phyloP scores from a whole-genome alignment of 1,284 basidiomycete genomes.

The Mrakiaceae sp. region DNA sequence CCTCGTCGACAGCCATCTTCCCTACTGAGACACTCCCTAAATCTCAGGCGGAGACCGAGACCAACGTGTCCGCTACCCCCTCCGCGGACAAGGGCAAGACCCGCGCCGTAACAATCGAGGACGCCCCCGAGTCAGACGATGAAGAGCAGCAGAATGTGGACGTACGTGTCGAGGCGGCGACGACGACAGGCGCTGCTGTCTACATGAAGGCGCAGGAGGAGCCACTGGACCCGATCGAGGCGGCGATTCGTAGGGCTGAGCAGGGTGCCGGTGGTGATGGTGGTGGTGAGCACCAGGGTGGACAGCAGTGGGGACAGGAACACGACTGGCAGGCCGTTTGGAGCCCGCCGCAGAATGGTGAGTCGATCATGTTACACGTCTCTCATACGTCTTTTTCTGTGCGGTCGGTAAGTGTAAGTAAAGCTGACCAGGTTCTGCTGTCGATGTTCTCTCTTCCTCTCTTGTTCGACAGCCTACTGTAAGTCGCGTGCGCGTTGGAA shows the following conservation, averaged over 20 bases:
- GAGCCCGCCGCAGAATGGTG: slow-evolving; percentile 11
- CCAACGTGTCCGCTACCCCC: no score
- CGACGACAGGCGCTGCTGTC: not conserved
- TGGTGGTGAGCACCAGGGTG: no score
- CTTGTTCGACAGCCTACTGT: not conserved
- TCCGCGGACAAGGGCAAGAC: not conserved
- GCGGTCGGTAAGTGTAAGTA: not conserved
- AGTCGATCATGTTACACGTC: not conserved
- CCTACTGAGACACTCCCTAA: no score
- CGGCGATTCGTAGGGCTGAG: not conserved
- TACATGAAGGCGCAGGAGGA: not conserved
- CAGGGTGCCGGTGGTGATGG: no score
- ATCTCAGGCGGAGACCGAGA: no score
- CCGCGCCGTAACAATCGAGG: not conserved
- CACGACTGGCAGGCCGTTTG: slow-evolving; percentile 15
- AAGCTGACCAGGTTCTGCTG: not conserved
- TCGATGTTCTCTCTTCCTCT: no score
- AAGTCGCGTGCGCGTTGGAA: not conserved
- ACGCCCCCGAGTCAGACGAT: not conserved
- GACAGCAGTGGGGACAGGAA: no score
- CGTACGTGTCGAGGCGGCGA: not conserved
- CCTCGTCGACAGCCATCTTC: no score
- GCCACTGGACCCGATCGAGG: not conserved
- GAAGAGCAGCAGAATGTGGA: not conserved
- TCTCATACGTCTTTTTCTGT: not conserved